Percentiles rank a stretch among this genome's conserved stretches.
phyloP scores from a whole-genome alignment of 352 stramenopile genomes.

The Globisporangium cederbergense region DNA sequence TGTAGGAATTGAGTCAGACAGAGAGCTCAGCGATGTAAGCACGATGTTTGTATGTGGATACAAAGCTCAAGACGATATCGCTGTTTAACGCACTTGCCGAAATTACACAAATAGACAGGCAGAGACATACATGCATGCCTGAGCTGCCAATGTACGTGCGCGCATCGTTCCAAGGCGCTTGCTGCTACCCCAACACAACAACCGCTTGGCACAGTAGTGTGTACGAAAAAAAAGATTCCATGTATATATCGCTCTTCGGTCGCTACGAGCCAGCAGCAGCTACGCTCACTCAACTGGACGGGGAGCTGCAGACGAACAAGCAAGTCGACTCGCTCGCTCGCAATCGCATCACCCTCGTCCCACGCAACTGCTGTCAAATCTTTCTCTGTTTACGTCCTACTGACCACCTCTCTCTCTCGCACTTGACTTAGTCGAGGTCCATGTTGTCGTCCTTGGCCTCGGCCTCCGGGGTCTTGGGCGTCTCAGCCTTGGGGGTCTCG shows the following conservation, averaged over 20 bases:
- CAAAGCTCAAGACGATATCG: not conserved
- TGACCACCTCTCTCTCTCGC: not conserved
- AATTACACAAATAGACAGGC: not conserved
- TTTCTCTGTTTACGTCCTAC: not conserved
- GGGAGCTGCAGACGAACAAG: not conserved
- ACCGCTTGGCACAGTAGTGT: no score
- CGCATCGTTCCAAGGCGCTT: not conserved
- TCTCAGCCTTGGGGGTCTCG: slow-evolving; percentile 46
- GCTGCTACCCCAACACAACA: no score
- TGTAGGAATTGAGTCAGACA: not conserved
- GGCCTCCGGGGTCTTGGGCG: slow-evolving; percentile 27
- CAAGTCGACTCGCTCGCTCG: not conserved
- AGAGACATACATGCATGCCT: not conserved
- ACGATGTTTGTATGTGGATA: not conserved
- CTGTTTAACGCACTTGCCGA: not conserved
- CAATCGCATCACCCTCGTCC: not conserved
- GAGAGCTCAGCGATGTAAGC: not conserved
- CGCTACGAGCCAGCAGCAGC: not conserved
- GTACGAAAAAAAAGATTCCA: slow-evolving; percentile 9
- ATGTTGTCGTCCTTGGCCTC: slow-evolving; percentile 77
- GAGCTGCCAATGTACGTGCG: no score
- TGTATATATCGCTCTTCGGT: slow-evolving; percentile 15
- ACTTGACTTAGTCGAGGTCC: slow-evolving; percentile 80
- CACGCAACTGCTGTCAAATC: not conserved
- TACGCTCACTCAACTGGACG: not conserved